Conservation (phyloP, 2,329 filamentous ascomycete genomes). For the Fusarium oligoseptatum region DNA sequence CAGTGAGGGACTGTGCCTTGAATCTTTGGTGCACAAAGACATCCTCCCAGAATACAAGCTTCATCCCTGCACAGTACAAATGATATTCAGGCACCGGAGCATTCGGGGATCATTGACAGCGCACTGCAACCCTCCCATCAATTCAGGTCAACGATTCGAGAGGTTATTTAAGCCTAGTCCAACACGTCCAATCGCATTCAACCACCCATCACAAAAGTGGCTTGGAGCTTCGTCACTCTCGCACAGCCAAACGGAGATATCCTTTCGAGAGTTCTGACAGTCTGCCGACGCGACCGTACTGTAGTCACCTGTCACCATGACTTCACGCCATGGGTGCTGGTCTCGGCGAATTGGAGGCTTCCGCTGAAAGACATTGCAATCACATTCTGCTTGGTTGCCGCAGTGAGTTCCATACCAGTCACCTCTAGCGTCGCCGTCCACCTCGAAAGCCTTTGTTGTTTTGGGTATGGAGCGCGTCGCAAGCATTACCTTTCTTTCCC, state of each 20-base stretch:
- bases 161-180: neutral
- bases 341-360: neutral
- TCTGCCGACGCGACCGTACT: neutral
- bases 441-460: constrained; percentile 1
- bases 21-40: neutral
- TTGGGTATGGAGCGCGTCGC: neutral
- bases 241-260: neutral
- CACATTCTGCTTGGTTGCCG: neutral
- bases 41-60: neutral
- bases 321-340: neutral
- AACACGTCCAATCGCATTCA: neutral
- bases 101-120: neutral
- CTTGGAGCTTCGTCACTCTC: constrained; percentile 1
- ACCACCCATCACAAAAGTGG: neutral
- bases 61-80: neutral
- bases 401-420: neutral
- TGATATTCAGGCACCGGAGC: neutral
- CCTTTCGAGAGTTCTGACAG: neutral
- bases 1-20: neutral
- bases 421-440: neutral
- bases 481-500: neutral
- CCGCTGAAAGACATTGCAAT: neutral
- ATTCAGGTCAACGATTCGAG: neutral
- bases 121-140: neutral
- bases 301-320: constrained; percentile 7